phyloP scores from a whole-genome alignment of 164 flowering plant species.

The Berberis thunbergii region DNA sequence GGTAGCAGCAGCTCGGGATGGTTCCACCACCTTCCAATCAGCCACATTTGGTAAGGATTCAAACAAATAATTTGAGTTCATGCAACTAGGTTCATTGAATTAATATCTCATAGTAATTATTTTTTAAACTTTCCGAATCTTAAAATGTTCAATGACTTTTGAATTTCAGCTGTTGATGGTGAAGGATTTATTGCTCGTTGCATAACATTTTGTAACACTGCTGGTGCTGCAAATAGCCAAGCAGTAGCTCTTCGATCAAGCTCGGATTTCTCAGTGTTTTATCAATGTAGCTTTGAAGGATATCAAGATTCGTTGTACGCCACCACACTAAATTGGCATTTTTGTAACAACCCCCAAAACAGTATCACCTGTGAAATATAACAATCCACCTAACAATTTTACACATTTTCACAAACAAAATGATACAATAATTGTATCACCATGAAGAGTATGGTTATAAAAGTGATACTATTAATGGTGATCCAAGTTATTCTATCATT shows the following conservation, averaged over 20 bases:
- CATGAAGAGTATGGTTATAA: too few species aligned
- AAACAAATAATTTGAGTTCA: not conserved
- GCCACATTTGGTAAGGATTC: constrained; percentile 24
- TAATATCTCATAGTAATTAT: not conserved
- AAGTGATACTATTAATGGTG: too few species aligned
- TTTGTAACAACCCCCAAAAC: too few species aligned
- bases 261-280: constrained; percentile 49
- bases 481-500: too few species aligned
- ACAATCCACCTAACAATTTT: too few species aligned
- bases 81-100: not conserved
- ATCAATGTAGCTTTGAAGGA: constrained; percentile 45
- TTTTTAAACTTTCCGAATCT: not conserved
- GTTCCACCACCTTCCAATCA: constrained; percentile 24
- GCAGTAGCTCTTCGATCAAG: constrained; percentile 53
- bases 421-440: too few species aligned
- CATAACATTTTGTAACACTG: constrained; percentile 49
- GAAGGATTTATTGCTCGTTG: constrained; percentile 44
- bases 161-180: constrained; percentile 36
- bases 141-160: not conserved
- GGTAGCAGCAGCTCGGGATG: constrained; percentile 23
- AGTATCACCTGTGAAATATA: too few species aligned
- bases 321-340: too few species aligned
- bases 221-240: constrained; percentile 44
- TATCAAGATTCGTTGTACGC: constrained; percentile 47
- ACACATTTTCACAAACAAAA: too few species aligned